A percentile compares a stretch with the other conserved stretches of the same genome.
Evolutionary conservation across 257 asterid species (phyloP).

Genomic region (Solanum chaucha): DNA sequence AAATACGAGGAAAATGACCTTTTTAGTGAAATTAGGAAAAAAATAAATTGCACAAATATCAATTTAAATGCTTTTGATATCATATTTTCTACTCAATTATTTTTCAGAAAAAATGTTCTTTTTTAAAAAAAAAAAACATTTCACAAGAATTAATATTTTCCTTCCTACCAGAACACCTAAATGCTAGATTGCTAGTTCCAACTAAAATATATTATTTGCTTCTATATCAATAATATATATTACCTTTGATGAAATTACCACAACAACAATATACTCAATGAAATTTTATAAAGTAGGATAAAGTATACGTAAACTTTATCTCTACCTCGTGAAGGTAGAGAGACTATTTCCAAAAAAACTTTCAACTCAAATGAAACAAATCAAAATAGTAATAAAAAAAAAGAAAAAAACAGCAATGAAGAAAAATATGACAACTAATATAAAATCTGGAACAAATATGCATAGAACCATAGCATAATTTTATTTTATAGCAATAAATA

Average conservation of each 20-base stretch:
- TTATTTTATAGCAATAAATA: background rate
- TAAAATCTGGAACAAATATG: background rate
- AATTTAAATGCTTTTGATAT: background rate
- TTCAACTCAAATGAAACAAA: background rate
- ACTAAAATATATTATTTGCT: background rate
- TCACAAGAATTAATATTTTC: background rate
- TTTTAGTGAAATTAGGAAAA: background rate
- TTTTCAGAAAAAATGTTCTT: too few species aligned
- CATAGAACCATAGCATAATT: background rate
- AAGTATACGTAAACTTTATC: too few species aligned
- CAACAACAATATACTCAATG: too few species aligned
- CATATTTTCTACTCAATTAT: too few species aligned
- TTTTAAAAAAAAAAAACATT: too few species aligned
- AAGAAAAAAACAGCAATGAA: too few species aligned
- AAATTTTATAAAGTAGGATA: too few species aligned
- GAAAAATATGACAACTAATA: too few species aligned
- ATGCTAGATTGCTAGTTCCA: background rate
- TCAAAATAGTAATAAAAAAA: too few species aligned
- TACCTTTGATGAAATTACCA: too few species aligned
- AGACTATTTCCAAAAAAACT: fast-evolving
- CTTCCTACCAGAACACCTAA: background rate
- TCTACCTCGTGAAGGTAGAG: fast-evolving
- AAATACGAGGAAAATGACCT: background rate
- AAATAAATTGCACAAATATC: background rate
- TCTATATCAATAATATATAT: background rate